Percentiles rank a stretch among this genome's conserved stretches.
phyloP scores from a whole-genome alignment of 768 basidiomycete genomes.

The Trametes meyenii region DNA sequence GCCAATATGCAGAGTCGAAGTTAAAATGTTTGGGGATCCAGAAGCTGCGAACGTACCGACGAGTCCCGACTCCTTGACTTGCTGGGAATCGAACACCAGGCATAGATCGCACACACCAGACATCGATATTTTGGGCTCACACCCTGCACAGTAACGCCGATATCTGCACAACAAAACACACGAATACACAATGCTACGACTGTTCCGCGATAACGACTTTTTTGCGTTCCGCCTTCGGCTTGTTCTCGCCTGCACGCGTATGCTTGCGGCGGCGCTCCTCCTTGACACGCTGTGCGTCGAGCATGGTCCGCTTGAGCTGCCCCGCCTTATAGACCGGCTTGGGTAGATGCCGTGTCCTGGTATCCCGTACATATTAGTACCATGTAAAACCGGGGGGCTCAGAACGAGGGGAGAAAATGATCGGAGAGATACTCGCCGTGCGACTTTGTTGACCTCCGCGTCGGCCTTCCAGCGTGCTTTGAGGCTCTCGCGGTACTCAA shows the following conservation, averaged over 20 bases:
- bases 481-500: conserved; percentile 90
- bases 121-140: no score
- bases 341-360: conserved; percentile 68
- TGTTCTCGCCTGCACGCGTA: conserved; percentile 80
- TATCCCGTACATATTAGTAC: not conserved
- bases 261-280: conserved; percentile 92
- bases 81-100: no score
- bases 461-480: conserved; percentile 90
- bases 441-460: conserved; percentile 75
- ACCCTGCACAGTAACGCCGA: not conserved
- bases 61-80: no score
- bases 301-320: conserved; percentile 90
- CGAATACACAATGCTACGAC: conserved; percentile 38
- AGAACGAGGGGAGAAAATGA: not conserved
- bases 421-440: conserved; percentile 56
- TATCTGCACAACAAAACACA: not conserved
- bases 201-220: conserved; percentile 85
- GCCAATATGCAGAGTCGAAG: no score
- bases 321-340: conserved; percentile 88
- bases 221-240: conserved; percentile 91
- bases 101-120: no score
- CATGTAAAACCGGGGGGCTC: not conserved
- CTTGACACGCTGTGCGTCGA: conserved; percentile 86
- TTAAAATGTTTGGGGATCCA: no score
- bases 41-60: no score